phyloP scores from a whole-genome alignment of 176 grass and related monocot genomes.

The Bromus sterilis region DNA sequence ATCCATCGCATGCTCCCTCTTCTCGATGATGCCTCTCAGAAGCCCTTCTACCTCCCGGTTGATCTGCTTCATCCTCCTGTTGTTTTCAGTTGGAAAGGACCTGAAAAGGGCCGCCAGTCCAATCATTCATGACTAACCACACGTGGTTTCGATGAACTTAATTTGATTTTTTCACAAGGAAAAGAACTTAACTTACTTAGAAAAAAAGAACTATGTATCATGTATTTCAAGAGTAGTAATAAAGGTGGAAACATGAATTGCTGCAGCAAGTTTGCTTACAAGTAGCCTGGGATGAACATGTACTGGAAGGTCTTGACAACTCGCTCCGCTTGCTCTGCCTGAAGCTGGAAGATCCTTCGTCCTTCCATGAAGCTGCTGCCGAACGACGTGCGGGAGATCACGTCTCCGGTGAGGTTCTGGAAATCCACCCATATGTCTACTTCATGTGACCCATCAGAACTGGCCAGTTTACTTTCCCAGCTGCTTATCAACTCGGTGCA shows the following conservation, averaged over 20 bases:
- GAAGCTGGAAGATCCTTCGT: slow-evolving; percentile 55
- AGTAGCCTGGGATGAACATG: slow-evolving; percentile 42
- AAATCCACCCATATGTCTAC: slow-evolving; percentile 50
- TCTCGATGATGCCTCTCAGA: not conserved
- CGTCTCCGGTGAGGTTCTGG: slow-evolving; percentile 52
- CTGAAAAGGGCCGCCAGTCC: not conserved
- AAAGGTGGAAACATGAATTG: too few relatives aligned
- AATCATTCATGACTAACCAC: not conserved
- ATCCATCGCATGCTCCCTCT: not conserved
- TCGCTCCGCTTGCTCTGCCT: slow-evolving; percentile 39
- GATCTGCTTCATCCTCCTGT: not conserved
- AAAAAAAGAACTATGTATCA: too few relatives aligned
- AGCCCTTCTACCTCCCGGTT: not conserved
- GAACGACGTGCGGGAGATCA: slow-evolving; percentile 62
- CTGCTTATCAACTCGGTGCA: slow-evolving; percentile 34
- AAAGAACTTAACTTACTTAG: too few relatives aligned
- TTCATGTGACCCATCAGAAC: slow-evolving; percentile 5
- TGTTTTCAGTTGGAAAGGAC: not conserved
- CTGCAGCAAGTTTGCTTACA: not conserved
- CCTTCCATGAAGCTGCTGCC: slow-evolving; percentile 62
- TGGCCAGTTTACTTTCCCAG: slow-evolving; percentile 21
- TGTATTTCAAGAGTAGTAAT: too few relatives aligned
- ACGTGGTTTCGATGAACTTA: not conserved
- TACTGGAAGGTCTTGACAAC: slow-evolving; percentile 1
- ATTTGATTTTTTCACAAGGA: too few relatives aligned